Percentiles rank a stretch among this genome's conserved stretches.
phyloP scores from a whole-genome alignment of 305 asterid species.

The Plantago rigida region DNA sequence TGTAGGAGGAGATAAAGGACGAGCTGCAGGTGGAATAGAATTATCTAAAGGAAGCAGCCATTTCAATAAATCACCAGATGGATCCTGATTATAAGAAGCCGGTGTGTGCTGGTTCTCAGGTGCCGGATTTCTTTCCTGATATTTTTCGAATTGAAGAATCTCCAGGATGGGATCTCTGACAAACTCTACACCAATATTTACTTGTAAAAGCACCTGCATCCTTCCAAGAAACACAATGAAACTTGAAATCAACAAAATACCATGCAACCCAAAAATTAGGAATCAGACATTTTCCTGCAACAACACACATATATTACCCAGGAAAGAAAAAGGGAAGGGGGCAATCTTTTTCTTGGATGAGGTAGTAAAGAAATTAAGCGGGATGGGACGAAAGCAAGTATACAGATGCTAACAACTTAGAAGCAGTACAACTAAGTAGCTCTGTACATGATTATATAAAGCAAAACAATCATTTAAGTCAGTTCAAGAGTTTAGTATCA shows the following conservation, averaged over 20 bases:
- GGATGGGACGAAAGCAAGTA: too few relatives aligned
- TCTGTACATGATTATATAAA: too few relatives aligned
- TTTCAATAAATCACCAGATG: constrained; percentile 66
- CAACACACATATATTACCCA: too few relatives aligned
- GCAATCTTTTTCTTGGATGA: too few relatives aligned
- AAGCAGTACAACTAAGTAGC: too few relatives aligned
- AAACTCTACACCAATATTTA: constrained; percentile 66
- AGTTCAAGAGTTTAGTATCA: too few relatives aligned
- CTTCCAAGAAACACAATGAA: constrained; percentile 54
- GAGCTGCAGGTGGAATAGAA: constrained; percentile 61
- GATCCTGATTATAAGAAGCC: constrained; percentile 46
- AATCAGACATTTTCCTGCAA: too few relatives aligned
- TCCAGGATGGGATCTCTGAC: constrained; percentile 80
- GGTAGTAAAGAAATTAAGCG: too few relatives aligned
- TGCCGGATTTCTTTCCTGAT: constrained; percentile 44
- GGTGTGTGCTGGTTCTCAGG: constrained; percentile 38
- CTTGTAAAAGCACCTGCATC: constrained; percentile 98
- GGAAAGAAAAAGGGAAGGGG: too few relatives aligned
- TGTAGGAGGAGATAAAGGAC: constrained; percentile 62
- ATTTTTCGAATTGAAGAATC: constrained; percentile 87
- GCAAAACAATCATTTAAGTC: too few relatives aligned
- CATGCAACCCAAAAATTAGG: too few relatives aligned
- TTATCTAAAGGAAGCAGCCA: constrained; percentile 97
- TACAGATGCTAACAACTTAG: too few relatives aligned
- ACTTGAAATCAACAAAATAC: neutral